These are phyloP conservation scores for Podospora australis DNA, from an alignment of 495 filamentous ascomycete species.

Conservation along the genomic window DNA sequence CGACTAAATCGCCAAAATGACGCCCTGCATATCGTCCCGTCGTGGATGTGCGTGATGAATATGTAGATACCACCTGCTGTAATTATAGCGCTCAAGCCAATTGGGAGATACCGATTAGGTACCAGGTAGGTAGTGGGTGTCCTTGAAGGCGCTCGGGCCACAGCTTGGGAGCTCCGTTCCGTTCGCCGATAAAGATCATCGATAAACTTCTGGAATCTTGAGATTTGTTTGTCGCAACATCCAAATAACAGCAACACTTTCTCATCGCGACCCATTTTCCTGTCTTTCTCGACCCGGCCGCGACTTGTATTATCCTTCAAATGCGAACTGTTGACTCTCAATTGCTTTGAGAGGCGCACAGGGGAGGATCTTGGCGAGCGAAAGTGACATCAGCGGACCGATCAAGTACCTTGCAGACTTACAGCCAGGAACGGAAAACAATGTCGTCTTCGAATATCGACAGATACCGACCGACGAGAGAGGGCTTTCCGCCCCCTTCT, in stretches of 20 bases:
- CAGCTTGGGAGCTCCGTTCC: not conserved
- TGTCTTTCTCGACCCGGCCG: not conserved
- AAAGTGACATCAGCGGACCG: too few relatives aligned
- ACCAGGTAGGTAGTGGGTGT: too few relatives aligned
- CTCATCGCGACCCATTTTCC: not conserved
- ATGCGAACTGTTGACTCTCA: not conserved
- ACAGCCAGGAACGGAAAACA: not conserved
- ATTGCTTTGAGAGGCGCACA: slow-evolving; percentile 11
- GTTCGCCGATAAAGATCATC: slow-evolving; percentile 12
- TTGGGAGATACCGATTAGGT: too few relatives aligned
- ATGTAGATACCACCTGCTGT: too few relatives aligned
- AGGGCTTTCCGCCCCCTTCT: slow-evolving; percentile 38
- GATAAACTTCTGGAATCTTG: slow-evolving; percentile 7
- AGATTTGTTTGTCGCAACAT: not conserved
- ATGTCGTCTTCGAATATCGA: slow-evolving; percentile 37
- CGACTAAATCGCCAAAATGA: too few relatives aligned
- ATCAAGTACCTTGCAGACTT: not conserved
- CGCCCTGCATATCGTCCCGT: too few relatives aligned
- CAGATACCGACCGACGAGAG: slow-evolving; percentile 43
- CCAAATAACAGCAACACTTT: not conserved
- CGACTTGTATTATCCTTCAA: not conserved
- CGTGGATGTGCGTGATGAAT: too few relatives aligned
- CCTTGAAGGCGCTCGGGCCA: slow-evolving; percentile 11
- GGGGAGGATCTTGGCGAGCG: slow-evolving; percentile 15
- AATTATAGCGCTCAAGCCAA: too few relatives aligned